These are phyloP conservation scores for Orychophragmus violaceus DNA, from an alignment of 345 rosid species.

Conservation along the genomic window DNA sequence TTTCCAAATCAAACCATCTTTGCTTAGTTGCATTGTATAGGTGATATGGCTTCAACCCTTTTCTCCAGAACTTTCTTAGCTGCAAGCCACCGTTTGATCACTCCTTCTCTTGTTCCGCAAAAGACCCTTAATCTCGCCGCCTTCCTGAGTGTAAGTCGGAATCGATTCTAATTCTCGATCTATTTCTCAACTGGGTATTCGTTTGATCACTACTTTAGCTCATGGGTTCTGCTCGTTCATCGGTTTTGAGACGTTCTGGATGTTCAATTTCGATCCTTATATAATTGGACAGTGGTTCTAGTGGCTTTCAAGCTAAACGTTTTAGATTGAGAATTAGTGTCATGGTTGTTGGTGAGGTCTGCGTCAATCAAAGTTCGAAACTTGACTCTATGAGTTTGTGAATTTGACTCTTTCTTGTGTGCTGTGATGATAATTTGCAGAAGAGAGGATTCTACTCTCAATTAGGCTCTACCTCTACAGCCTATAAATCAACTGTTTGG, in stretches of 20 bases:
- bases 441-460: conserved; percentile 31
- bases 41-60: conserved; percentile 51
- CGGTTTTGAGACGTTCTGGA: too few species aligned
- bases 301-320: too few species aligned
- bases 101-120: conserved; percentile 26
- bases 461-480: conserved; percentile 16
- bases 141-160: conserved; percentile 41
- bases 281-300: not conserved
- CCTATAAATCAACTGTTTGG: conserved; percentile 32
- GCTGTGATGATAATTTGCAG: conserved; percentile 34
- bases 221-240: not conserved
- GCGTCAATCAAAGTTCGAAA: too few species aligned
- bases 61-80: conserved; percentile 38
- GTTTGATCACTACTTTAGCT: not conserved
- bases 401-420: not conserved
- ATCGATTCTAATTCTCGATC: not conserved
- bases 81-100: conserved; percentile 41
- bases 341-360: too few species aligned
- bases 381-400: too few species aligned
- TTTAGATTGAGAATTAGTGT: too few species aligned
- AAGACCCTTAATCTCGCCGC: conserved; percentile 28
- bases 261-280: too few species aligned
- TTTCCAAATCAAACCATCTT: too few species aligned
- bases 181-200: not conserved
- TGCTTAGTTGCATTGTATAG: not conserved